Percentiles rank a stretch among this genome's conserved stretches.
phyloP scores from a whole-genome alignment of 1,139 yeast genomes.

The Pichia sp. region DNA sequence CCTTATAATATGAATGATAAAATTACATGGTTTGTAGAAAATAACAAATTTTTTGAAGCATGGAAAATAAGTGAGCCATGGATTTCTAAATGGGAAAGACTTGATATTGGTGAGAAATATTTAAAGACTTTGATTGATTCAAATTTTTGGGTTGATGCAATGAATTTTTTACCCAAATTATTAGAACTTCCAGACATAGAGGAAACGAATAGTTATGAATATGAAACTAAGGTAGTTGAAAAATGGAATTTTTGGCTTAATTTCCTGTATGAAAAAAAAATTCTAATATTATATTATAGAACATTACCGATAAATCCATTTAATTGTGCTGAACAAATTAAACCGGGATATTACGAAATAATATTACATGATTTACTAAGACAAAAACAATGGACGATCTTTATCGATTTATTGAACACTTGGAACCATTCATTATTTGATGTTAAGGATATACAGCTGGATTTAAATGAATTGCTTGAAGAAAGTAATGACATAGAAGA shows the following conservation, averaged over 20 bases:
- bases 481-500: slow-evolving; percentile 13
- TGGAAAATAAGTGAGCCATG: slow-evolving; percentile 74
- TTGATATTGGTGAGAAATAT: slow-evolving; percentile 28
- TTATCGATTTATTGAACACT: slow-evolving; percentile 37
- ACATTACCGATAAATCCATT: slow-evolving; percentile 41
- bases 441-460: slow-evolving; percentile 37
- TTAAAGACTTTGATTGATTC: background rate
- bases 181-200: no score
- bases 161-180: slow-evolving; percentile 36
- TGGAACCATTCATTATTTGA: slow-evolving; percentile 65
- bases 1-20: slow-evolving; percentile 65
- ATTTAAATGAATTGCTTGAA: slow-evolving; percentile 39
- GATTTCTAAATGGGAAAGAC: slow-evolving; percentile 52
- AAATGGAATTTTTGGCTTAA: slow-evolving; percentile 69
- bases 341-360: slow-evolving; percentile 41
- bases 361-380: slow-evolving; percentile 48
- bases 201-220: slow-evolving; percentile 16
- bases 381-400: slow-evolving; percentile 30
- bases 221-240: slow-evolving; percentile 32
- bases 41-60: slow-evolving; percentile 53
- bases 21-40: slow-evolving; percentile 63
- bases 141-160: slow-evolving; percentile 45
- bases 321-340: slow-evolving; percentile 22
- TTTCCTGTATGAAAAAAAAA: slow-evolving; percentile 46
- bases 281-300: slow-evolving; percentile 43